Base-by-base conservation (phyloP, 129 eudicot species). In the Silybum marianum region DNA sequence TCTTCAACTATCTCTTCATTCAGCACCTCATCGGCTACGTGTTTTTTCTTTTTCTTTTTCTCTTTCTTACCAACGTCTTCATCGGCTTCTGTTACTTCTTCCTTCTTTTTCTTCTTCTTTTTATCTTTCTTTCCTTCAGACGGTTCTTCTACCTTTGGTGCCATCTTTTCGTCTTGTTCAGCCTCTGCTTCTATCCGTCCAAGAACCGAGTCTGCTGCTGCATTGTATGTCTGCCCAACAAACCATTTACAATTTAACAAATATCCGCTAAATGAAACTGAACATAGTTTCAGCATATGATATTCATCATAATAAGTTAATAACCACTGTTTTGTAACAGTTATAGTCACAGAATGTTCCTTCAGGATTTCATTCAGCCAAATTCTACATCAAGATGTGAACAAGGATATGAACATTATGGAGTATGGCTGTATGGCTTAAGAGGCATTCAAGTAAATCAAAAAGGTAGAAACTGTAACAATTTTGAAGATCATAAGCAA, bases 161-260 rank as follows among this genome's bases (percentile, higher is more conserved):
- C 72, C 67, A 44, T 73, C 70, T 71, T 77, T 28, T 83, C 86
- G 2, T 82, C 87, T 40, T 76, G 77, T 71, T 87, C 88, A 34
- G 93, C 78, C 32, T 81, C 85, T 13, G 88, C 80, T 74, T 92
- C 95, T 12, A 84, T 83, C 63, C 87, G 86, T 21, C 94, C 97
- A 39, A 92, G 83, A 83, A 87, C 76, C 13, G 99, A 88, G 82
- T 95, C 99, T 0, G 99, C 95, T 7, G 99, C 85, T 38, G 93
- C 90, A 72, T 95, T 95, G 81, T 95, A 95, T 0, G 86, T 81
- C 99, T 95, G 88, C 81, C 38, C 23, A 32, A 11, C 16, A 36
- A 81, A 72, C 32, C n/a, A 48, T 39, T 75, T 68, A 24, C 19
- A 62, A 19, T 0, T 62, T 5, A 12, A 65, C 24, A 68, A 69